Evolutionary conservation across 225 moss, liverwort and hornwort species (phyloP).

Genomic region (Rhytidiadelphus loreus): DNA sequence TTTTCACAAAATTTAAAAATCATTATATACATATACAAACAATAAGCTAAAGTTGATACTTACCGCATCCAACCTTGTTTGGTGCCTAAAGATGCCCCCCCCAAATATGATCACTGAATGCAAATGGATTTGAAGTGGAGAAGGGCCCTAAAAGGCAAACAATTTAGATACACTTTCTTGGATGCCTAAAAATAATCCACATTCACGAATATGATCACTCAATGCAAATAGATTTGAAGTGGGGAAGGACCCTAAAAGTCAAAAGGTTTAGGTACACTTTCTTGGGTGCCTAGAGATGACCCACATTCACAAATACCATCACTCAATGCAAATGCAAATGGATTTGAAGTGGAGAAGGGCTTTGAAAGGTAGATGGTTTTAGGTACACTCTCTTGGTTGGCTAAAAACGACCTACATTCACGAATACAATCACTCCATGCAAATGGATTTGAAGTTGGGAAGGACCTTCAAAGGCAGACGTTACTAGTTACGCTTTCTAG

Average conservation of each 20-base stretch:
- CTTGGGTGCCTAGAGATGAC: neutral
- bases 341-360: neutral
- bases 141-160: too few relatives aligned
- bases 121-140: too few relatives aligned
- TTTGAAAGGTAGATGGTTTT: too few relatives aligned
- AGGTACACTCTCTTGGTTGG: neutral
- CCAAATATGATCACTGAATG: neutral
- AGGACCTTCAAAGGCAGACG: neutral
- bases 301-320: neutral
- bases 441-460: neutral
- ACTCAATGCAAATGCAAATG: neutral
- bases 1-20: neutral
- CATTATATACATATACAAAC: too few relatives aligned
- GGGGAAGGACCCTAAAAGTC: rapidly evolving
- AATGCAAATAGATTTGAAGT: neutral
- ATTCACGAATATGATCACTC: neutral
- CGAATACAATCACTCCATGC: neutral
- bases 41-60: neutral
- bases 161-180: neutral
- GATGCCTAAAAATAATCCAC: neutral
- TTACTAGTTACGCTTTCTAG: neutral
- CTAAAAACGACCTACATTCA: neutral
- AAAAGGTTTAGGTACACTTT: neutral
- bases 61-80: rapidly evolving
- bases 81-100: too few relatives aligned